Conservation (phyloP, 2,329 filamentous ascomycete genomes). For the Fusarium tuaranense region DNA sequence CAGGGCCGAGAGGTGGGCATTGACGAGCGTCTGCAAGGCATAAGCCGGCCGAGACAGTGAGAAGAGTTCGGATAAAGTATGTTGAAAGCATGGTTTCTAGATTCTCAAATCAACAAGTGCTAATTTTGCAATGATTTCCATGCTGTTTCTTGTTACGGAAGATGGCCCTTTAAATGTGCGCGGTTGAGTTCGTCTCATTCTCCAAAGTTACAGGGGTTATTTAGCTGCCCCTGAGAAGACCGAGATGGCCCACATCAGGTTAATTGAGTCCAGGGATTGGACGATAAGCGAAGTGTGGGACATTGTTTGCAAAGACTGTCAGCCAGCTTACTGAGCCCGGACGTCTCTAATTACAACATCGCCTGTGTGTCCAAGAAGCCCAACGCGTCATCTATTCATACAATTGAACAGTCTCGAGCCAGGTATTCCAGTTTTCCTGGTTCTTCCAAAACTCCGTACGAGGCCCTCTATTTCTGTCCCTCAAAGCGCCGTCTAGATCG, state of each 20-base stretch:
- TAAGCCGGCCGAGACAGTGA: neutral
- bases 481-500: neutral
- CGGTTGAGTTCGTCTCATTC: too few relatives aligned
- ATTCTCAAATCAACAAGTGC: accelerated
- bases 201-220: neutral
- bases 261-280: neutral
- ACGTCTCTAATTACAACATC: neutral
- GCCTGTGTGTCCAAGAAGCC: neutral
- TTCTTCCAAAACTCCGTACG: neutral
- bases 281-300: neutral
- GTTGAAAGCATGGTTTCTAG: neutral
- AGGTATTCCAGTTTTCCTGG: neutral
- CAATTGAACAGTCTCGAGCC: neutral
- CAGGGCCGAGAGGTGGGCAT: conserved; percentile 11
- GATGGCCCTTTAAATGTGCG: neutral
- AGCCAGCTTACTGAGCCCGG: neutral
- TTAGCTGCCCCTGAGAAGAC: neutral
- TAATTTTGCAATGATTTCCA: accelerated
- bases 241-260: neutral
- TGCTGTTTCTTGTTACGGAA: accelerated
- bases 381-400: neutral
- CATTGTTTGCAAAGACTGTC: neutral
- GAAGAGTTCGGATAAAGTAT: neutral
- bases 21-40: neutral
- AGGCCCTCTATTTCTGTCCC: too few relatives aligned